Percentiles rank a stretch among this genome's conserved stretches.
These are phyloP conservation scores for Aspergillus sp. DNA, from an alignment of 2,329 filamentous ascomycete species.

Conservation along the genomic window DNA sequence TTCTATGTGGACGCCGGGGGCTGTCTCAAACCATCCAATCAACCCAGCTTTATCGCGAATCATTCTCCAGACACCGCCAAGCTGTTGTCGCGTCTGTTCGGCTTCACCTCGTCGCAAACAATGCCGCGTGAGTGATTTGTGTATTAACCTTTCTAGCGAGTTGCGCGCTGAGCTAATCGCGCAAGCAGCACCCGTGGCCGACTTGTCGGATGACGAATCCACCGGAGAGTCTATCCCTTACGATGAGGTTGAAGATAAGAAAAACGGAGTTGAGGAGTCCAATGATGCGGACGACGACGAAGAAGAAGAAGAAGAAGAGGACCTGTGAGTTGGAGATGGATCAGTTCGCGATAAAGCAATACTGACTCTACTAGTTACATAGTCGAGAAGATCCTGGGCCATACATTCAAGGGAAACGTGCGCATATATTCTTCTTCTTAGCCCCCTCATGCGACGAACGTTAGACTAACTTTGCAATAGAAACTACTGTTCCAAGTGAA, in stretches of 20 bases:
- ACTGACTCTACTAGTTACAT: constrained; percentile 34
- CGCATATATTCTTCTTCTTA: constrained; percentile 8
- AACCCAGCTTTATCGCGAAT: not conserved
- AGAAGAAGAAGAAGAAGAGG: constrained; percentile 36
- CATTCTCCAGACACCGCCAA: constrained; percentile 23
- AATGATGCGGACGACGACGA: constrained; percentile 27
- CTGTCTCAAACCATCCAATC: not conserved
- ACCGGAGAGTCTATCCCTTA: constrained; percentile 39
- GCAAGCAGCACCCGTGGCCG: constrained; percentile 30
- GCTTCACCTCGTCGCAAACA: constrained; percentile 21
- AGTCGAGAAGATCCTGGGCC: constrained; percentile 42
- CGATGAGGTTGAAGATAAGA: constrained; percentile 27
- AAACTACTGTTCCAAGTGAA: constrained; percentile 44
- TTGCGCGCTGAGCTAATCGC: constrained; percentile 15
- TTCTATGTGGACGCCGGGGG: not conserved
- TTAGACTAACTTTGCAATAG: constrained; percentile 28
- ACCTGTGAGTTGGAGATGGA: constrained; percentile 30
- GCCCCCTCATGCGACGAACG: not conserved
- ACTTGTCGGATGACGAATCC: constrained; percentile 39
- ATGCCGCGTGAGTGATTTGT: constrained; percentile 43
- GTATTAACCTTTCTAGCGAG: not conserved
- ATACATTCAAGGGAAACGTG: constrained; percentile 39
- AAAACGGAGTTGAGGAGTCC: constrained; percentile 13
- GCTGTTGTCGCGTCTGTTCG: constrained; percentile 31
- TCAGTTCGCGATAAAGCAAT: constrained; percentile 6